Conservation (phyloP, 2,329 filamentous ascomycete species). For the Sporothrix euskadiensis region DNA sequence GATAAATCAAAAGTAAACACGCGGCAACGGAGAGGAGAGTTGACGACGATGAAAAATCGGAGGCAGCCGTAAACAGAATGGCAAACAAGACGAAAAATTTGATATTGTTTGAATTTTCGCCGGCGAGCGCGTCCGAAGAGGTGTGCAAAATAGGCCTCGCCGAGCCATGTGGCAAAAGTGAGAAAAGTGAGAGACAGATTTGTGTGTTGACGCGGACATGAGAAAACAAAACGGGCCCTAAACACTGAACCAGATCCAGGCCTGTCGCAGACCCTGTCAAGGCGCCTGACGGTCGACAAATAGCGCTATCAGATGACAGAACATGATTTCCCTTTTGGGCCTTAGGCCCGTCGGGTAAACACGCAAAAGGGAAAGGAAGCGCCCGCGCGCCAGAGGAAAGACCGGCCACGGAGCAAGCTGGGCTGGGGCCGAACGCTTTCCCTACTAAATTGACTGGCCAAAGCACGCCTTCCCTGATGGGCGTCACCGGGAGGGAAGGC, state of each 20-base stretch:
- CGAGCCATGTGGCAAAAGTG: conserved; percentile 10
- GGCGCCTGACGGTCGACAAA: neutral
- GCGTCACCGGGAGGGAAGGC: neutral
- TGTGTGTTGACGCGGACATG: neutral
- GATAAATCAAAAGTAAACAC: neutral
- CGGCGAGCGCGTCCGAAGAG: conserved; percentile 14
- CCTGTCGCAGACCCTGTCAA: neutral
- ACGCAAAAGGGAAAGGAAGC: neutral
- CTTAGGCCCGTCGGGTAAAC: neutral
- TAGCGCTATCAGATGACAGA: neutral
- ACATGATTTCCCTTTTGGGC: conserved; percentile 2
- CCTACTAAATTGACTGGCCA: neutral
- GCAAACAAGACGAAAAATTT: neutral
- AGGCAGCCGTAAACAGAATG: neutral
- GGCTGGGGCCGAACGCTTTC: neutral
- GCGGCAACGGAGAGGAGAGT: neutral
- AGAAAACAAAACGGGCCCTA: neutral
- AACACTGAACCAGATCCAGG: neutral
- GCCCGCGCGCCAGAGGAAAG: neutral
- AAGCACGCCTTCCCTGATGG: conserved; percentile 15
- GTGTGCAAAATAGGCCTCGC: neutral
- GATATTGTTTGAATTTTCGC: neutral
- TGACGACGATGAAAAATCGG: neutral
- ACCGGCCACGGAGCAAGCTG: conserved; percentile 7
- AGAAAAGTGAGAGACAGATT: neutral